Evolutionary conservation across 2,329 filamentous ascomycete species (phyloP).

Genomic region (Akanthomyces dipterigenus): DNA sequence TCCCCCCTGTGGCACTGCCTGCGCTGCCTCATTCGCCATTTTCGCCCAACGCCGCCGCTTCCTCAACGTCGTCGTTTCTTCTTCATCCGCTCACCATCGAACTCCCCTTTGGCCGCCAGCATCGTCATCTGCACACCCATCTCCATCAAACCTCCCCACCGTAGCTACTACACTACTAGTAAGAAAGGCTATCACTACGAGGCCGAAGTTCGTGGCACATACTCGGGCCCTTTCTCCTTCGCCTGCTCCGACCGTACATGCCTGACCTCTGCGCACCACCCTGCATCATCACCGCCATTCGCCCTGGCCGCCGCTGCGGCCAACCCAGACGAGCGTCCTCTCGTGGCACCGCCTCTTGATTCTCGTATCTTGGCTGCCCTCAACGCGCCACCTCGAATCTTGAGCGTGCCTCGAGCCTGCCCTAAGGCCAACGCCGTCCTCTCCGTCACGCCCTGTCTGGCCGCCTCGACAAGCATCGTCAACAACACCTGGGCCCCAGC

Average conservation of each 20-base stretch:
- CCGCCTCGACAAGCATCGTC: background rate
- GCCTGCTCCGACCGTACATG: slow-evolving; percentile 8
- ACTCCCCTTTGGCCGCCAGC: background rate
- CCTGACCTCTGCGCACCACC: slow-evolving; percentile 4
- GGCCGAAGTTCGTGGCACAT: background rate
- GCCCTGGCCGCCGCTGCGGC: background rate
- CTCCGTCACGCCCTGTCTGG: background rate
- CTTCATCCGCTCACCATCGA: background rate
- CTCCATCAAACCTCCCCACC: background rate
- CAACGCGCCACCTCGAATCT: background rate
- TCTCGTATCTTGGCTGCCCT: background rate
- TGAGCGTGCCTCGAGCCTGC: background rate
- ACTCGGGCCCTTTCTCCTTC: background rate
- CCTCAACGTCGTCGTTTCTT: slow-evolving; percentile 3
- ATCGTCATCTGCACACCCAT: slow-evolving; percentile 4
- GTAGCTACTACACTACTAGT: background rate
- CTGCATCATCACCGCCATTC: slow-evolving; percentile 6
- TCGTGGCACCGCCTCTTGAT: background rate
- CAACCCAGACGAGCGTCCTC: slow-evolving; percentile 5
- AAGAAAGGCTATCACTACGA: background rate
- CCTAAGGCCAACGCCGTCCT: background rate
- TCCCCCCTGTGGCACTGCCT: background rate
- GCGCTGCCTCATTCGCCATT: slow-evolving; percentile 2
- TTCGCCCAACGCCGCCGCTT: slow-evolving; percentile 7
- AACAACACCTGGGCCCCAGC: background rate